Conservation (phyloP, 1,139 yeast genomes). For the Saccharomycopsis crataegensis region DNA sequence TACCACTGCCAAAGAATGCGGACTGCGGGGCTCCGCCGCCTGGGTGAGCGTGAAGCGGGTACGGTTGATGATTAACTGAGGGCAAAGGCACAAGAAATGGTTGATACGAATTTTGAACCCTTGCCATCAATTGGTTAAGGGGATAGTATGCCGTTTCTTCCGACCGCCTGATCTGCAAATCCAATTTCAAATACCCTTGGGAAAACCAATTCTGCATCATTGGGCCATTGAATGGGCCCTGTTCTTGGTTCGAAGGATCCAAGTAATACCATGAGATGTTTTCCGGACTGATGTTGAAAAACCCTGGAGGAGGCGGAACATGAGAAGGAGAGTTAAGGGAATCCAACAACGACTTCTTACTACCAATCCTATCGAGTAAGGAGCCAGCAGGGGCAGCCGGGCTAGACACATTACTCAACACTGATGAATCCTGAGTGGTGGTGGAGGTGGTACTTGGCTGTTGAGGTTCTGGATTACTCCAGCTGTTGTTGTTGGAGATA, state of each 20-base stretch:
- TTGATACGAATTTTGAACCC: constrained; percentile 41
- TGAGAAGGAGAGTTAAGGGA: constrained; percentile 14
- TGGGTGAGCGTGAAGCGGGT: neutral
- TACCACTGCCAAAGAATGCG: constrained; percentile 18
- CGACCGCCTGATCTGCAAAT: constrained; percentile 49
- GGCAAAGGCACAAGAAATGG: constrained; percentile 44
- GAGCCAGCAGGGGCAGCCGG: constrained; percentile 6
- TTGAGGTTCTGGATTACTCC: neutral
- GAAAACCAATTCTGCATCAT: constrained; percentile 77
- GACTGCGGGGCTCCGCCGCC: constrained; percentile 20
- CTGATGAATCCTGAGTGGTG: neutral
- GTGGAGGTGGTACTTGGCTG: neutral
- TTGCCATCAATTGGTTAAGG: constrained; percentile 39
- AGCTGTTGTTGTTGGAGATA: too few relatives aligned
- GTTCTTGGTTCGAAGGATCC: constrained; percentile 64
- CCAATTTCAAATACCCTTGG: constrained; percentile 52
- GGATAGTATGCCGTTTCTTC: constrained; percentile 33
- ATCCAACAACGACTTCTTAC: constrained; percentile 9
- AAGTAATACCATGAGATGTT: constrained; percentile 62
- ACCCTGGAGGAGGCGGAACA: constrained; percentile 20
- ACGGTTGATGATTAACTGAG: neutral
- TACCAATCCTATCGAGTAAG: constrained; percentile 4
- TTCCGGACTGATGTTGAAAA: constrained; percentile 30
- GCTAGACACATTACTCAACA: neutral
- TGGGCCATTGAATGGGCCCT: constrained; percentile 73